Evolutionary conservation across 2,329 filamentous ascomycete genomes (phyloP), one percentile per base, ranked within the genome.

Genomic region (Phialophora chinensis): DNA sequence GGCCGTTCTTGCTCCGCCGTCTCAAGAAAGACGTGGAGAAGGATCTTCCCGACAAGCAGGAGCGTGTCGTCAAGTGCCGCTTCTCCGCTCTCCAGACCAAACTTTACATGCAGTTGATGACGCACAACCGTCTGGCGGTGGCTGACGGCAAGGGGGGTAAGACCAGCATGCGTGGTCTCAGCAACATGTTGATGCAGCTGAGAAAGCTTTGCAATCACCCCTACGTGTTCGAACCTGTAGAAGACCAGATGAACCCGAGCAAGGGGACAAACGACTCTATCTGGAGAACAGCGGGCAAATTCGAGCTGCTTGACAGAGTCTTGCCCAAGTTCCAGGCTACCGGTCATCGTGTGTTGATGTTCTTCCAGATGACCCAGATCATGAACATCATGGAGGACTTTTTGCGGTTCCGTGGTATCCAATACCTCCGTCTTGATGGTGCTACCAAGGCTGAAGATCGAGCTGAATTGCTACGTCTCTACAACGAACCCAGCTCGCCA

Each of bases 321-420:
- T 79, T 99, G 70, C 95, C 95, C 55, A 99, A 99, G 80, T 98
- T 99, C 79, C 87, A 91, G 73, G 89, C 86, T 2, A 93, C 92
- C 1, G 92, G 92, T 17, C 95, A 99, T 87, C 91, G 95, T 79
- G 93, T 98, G 31, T 85, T 99, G 78, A 98, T 99, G 91, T 99
- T 99, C 86, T 99, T 99, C 85, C 95, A 99, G 79, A 99, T 99
- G 95, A 99, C 95, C 3, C 93, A 96, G 69, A 99, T 99, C 77
- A 99, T 99, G 95, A 97, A 99, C 80, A 99, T 99, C 75, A 98
- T 99, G 95, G 95, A 99, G 74, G 95, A 99, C 77, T 99, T 96
- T 78, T 81, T 99, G 69, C 90, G 94, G 3, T 90, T 92, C 75
- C 87, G 92, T 71, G 90, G 90, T 55, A 85, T 97, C 72, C 86